Base-by-base conservation (phyloP, 345 rosid species). In the Camelina neglecta region DNA sequence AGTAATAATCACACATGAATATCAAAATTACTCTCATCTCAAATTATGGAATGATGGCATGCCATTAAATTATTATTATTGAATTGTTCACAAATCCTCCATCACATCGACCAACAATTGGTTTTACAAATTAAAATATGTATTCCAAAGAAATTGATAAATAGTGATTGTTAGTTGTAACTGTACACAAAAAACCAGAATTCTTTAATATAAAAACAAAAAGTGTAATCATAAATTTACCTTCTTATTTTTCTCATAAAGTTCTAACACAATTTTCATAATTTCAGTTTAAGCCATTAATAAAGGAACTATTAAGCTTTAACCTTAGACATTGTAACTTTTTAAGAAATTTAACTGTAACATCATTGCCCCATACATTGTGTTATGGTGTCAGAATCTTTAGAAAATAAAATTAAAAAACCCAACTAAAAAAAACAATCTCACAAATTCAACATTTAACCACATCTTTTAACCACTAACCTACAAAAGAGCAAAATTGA, bases 181-280 rank as follows among this genome's bases (percentile, higher is more conserved):
- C 79, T 41, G 68, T 75, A 59, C 29, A 38, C 54, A 36, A 70
- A 76, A 76, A 70, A 76, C 60, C 24, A 48, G 6, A 62, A 62
- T 76, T 69, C 11, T 45, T 38, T 55, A 45, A n/a, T 45, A 6
- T 24, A 66, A 23, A 10, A 59, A 29, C 31, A 29, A 4, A 20
- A 49, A 36, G 61, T 55, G 71, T 10, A 36, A 55, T 56, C 59
- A 62, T 47, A 59, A 35, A 23, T 5, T 16, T n/a, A 29, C 42
- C 35, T 58, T 44, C 21, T 18, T 48, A 11, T 11, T 48, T 42
- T 8, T 41, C 11, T 35, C 3, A 16, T 3, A 33, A 74, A 38
- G 49, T 55, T 42, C 8, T 31, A 51, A 24, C 31, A 29, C 31
- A 29, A 29, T 29, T 0, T 3, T n/a, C 4, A 23, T 26, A 26